Conservation (phyloP, 805 yeast species). For the Kodamaea neixiangensis region DNA sequence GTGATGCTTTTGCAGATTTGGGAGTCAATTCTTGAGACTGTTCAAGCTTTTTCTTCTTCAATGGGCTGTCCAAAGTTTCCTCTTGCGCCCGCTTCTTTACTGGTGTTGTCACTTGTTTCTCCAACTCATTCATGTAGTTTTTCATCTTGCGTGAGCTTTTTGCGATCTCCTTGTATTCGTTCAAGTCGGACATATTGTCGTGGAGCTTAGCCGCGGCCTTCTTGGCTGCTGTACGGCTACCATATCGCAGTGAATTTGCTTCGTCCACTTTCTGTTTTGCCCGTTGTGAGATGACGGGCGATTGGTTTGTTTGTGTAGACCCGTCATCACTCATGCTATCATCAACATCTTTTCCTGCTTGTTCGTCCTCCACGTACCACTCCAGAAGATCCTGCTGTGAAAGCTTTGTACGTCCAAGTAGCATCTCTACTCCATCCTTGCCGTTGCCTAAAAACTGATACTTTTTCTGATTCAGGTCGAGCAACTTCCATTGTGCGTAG, state of each 20-base stretch:
- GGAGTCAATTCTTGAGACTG: conserved; percentile 9
- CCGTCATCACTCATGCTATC: conserved; percentile 32
- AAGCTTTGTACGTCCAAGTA: conserved; percentile 55
- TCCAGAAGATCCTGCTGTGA: conserved; percentile 40
- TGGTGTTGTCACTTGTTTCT: conserved; percentile 16
- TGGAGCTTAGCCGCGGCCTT: conserved; percentile 69
- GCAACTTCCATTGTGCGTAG: conserved; percentile 57
- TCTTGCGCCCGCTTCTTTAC: conserved; percentile 1
- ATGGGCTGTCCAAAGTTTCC: conserved; percentile 13
- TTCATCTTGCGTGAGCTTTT: conserved; percentile 48
- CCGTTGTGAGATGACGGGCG: conserved; percentile 14
- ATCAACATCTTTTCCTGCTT: conserved; percentile 24
- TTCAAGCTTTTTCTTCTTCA: conserved; percentile 12
- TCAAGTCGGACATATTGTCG: conserved; percentile 66
- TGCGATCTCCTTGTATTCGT: conserved; percentile 54
- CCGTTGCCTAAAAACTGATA: conserved; percentile 50
- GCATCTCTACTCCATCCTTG: conserved; percentile 40
- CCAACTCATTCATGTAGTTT: conserved; percentile 36
- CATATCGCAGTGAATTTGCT: conserved; percentile 12
- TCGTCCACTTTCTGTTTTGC: conserved; percentile 13
- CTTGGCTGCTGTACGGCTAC: conserved; percentile 59
- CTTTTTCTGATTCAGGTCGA: conserved; percentile 46
- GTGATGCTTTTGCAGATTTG: conserved; percentile 15
- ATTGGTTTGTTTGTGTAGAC: conserved; percentile 14
- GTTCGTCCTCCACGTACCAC: conserved; percentile 28